Conservation (phyloP, 140 eudicot species). For the Oenanthe javanica region DNA sequence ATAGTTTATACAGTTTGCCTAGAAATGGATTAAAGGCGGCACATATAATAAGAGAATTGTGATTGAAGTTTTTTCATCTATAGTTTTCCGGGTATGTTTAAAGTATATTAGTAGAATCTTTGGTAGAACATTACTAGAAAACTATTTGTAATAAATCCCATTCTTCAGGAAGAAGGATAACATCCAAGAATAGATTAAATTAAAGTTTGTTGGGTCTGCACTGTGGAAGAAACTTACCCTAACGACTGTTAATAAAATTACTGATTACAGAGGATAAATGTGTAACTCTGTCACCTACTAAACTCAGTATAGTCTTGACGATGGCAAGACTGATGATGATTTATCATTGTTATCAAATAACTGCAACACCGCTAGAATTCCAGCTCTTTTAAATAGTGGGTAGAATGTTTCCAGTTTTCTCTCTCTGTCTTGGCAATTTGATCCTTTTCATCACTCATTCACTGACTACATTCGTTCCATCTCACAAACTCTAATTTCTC, state of each 20-base stretch:
- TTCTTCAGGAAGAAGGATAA: neutral
- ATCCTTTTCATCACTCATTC: neutral
- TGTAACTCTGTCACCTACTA: neutral
- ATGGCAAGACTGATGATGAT: slow-evolving; percentile 16
- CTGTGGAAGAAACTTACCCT: neutral
- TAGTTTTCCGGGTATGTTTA: neutral
- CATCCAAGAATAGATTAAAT: neutral
- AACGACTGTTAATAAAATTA: neutral
- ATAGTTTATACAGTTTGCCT: neutral
- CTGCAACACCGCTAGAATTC: slow-evolving; percentile 20
- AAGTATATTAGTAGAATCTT: neutral
- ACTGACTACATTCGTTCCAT: neutral
- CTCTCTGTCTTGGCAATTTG: slow-evolving; percentile 20
- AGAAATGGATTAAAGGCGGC: neutral
- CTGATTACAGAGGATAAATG: neutral
- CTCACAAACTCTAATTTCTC: neutral
- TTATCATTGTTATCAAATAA: slow-evolving; percentile 13
- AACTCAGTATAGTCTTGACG: neutral
- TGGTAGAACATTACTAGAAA: neutral
- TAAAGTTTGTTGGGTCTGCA: neutral
- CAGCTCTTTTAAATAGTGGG: slow-evolving; percentile 38
- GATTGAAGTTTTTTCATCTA: neutral
- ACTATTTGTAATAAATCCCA: neutral
- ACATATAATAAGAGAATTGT: neutral
- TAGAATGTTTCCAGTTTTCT: slow-evolving; percentile 53